Conservation (phyloP, 345 rosid species). For the Sonneratia caseolaris region DNA sequence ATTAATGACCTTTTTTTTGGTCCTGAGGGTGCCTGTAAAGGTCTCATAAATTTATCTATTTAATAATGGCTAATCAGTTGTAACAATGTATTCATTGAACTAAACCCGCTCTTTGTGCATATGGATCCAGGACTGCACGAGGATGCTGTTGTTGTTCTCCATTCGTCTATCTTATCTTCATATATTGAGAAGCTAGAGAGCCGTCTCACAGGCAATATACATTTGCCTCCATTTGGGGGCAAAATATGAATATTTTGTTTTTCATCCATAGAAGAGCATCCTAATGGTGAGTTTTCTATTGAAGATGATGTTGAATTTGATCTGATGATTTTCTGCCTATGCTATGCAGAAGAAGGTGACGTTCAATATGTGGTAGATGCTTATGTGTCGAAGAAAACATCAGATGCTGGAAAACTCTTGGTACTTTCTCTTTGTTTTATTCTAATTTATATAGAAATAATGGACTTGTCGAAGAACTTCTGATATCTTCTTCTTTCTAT, state of each 20-base stretch:
- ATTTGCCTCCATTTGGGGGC: background rate
- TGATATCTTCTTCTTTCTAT: background rate
- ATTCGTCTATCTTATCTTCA: slow-evolving; percentile 35
- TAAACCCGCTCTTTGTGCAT: background rate
- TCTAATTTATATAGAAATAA: background rate
- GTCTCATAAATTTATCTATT: slow-evolving; percentile 22
- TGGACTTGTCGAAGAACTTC: background rate
- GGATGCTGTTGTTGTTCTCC: slow-evolving; percentile 48
- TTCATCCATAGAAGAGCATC: too few relatives aligned
- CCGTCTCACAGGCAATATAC: slow-evolving; percentile 39
- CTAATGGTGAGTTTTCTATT: background rate
- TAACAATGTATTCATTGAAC: background rate
- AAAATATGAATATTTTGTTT: background rate
- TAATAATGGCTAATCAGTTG: background rate
- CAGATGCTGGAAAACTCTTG: slow-evolving; percentile 59
- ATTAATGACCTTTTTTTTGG: slow-evolving; percentile 46
- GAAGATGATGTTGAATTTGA: background rate
- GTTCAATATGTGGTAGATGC: slow-evolving; percentile 47
- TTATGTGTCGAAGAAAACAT: slow-evolving; percentile 56
- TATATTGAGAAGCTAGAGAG: slow-evolving; percentile 51
- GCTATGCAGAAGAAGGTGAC: slow-evolving; percentile 39
- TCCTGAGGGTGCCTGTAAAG: slow-evolving; percentile 48
- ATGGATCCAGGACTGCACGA: slow-evolving; percentile 40
- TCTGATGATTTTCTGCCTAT: slow-evolving; percentile 6
- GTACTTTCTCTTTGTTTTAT: slow-evolving; percentile 21